Evolutionary conservation across 177 flowering plant species (phyloP).

Genomic region (Vitis hybrid): DNA sequence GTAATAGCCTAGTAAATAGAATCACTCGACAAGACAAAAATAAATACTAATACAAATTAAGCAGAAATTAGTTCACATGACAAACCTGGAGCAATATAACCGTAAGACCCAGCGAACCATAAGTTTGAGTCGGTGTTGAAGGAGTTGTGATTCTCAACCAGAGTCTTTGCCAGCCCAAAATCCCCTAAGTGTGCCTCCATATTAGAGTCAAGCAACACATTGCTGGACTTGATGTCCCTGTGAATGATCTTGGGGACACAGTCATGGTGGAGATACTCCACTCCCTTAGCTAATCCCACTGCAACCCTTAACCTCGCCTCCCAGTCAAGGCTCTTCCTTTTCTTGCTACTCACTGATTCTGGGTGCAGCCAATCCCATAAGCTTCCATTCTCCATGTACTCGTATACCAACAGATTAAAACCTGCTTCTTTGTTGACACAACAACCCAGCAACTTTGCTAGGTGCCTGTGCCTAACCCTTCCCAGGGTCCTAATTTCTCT

Average conservation of each 20-base stretch:
- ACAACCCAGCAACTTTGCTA: conserved; percentile 80
- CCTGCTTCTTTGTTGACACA: conserved; percentile 54
- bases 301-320: conserved; percentile 72
- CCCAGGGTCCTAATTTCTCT: conserved; percentile 89
- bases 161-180: conserved; percentile 82
- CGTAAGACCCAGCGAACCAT: conserved; percentile 91
- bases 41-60: background rate
- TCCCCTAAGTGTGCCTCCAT: conserved; percentile 97
- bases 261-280: conserved; percentile 94
- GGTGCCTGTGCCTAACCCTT: conserved; percentile 87
- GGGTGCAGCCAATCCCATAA: conserved; percentile 92
- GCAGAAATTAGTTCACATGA: background rate
- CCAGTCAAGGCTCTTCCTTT: conserved; percentile 62
- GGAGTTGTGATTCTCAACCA: conserved; percentile 50
- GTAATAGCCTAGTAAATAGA: no score
- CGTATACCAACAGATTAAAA: conserved; percentile 71
- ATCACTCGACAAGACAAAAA: background rate
- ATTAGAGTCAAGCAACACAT: conserved; percentile 72
- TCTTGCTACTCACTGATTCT: conserved; percentile 38
- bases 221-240: conserved; percentile 91
- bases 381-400: conserved; percentile 95
- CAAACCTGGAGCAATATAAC: conserved; percentile 97
- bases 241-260: conserved; percentile 87
- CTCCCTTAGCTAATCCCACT: conserved; percentile 80
- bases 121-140: conserved; percentile 53